phyloP scores from a whole-genome alignment of 441 rosid species.

The Adansonia gregorii region DNA sequence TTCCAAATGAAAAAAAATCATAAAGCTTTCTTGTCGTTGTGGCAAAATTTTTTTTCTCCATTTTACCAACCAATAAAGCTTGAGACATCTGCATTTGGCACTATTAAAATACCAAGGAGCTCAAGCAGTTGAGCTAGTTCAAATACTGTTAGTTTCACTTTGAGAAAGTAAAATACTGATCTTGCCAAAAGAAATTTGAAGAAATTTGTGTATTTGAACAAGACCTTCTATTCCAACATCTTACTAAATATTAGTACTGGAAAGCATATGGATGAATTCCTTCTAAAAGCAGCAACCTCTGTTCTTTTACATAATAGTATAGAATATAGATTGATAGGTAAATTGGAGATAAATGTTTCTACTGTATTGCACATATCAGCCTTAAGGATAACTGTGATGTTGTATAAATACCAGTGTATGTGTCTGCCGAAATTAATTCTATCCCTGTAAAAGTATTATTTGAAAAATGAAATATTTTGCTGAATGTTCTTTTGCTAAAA shows the following conservation, averaged over 20 bases:
- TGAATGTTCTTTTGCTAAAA: slow-evolving; percentile 21
- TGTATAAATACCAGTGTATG: neutral
- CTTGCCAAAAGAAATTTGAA: neutral
- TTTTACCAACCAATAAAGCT: neutral
- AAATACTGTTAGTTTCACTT: neutral
- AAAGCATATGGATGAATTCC: neutral
- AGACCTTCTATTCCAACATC: neutral
- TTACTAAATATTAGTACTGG: neutral
- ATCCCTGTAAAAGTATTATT: neutral
- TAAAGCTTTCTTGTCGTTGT: neutral
- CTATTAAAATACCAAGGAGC: neutral
- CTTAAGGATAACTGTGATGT: neutral
- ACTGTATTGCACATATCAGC: slow-evolving; percentile 14
- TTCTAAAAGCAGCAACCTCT: neutral
- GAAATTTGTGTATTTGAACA: neutral
- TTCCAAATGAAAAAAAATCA: neutral
- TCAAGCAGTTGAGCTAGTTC: neutral
- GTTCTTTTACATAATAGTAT: slow-evolving; percentile 11
- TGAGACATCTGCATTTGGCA: neutral
- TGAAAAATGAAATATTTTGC: slow-evolving; percentile 2
- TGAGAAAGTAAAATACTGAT: slow-evolving; percentile 1
- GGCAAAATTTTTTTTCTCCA: neutral
- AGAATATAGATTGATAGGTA: neutral
- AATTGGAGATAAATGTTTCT: neutral
- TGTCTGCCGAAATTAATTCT: neutral